A percentile compares a stretch with the other conserved stretches of the same genome.
Evolutionary conservation across 1,139 yeast species (phyloP).

Genomic region (Debaryomyces subglobosus): DNA sequence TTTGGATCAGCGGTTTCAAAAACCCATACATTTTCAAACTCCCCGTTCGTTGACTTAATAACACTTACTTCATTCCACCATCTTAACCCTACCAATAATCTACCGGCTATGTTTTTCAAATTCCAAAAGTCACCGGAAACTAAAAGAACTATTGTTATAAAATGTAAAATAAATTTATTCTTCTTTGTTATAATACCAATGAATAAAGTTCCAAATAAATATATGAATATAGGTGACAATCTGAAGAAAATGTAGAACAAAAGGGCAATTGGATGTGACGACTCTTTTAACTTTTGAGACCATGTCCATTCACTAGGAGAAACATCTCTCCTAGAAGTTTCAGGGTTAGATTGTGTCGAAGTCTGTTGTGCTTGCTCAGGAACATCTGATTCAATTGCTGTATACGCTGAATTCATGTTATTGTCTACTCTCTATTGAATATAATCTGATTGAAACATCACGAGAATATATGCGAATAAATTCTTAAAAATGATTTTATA

Average conservation of each 20-base stretch:
- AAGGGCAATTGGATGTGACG: conserved; percentile 84
- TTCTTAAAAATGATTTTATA: not conserved
- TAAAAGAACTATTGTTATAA: conserved; percentile 73
- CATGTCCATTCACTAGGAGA: conserved; percentile 28
- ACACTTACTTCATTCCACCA: conserved; percentile 86
- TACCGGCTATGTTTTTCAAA: conserved; percentile 86
- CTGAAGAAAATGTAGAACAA: conserved; percentile 66
- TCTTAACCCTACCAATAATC: conserved; percentile 85
- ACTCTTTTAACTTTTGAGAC: conserved; percentile 42
- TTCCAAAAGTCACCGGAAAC: conserved; percentile 94
- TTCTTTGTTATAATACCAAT: conserved; percentile 45
- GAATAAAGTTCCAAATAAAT: conserved; percentile 71
- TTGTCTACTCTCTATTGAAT: not conserved
- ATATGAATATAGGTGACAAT: conserved; percentile 62
- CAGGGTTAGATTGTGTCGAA: not conserved
- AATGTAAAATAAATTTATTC: conserved; percentile 69
- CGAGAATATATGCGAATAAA: conserved; percentile 4
- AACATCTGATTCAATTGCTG: conserved; percentile 36
- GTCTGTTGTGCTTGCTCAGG: conserved; percentile 12
- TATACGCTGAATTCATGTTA: conserved; percentile 19
- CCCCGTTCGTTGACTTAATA: conserved; percentile 50
- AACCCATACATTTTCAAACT: conserved; percentile 76
- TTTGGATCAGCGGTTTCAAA: conserved; percentile 86
- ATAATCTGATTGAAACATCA: not conserved
- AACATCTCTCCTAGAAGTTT: not conserved